Base-by-base conservation (phyloP, 768 basidiomycete species). In the Boletus speciosus region DNA sequence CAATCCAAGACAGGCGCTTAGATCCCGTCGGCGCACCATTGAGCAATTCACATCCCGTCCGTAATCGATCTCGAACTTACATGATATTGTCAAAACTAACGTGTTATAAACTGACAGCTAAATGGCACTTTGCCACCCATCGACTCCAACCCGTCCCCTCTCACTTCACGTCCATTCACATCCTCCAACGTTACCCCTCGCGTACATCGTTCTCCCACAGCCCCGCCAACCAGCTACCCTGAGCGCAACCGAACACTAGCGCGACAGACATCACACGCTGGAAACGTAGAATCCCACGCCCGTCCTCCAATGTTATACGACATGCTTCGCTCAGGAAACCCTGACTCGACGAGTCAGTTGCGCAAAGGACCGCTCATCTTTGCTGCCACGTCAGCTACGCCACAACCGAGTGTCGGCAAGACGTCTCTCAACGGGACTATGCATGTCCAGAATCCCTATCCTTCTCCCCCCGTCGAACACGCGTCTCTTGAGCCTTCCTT, bases 281-380 rank as follows among this genome's bases (percentile, higher is more conserved):
- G 6, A 12, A 37, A 46, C 27, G 7, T 34, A 15, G 46, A 57
- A 1, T 21, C 42, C 8, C 34, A 49, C 36, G 4, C 54, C 16
- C 55, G 10, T 5, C 15, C 53, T 0, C 57, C 66, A 2, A 55
- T 65, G 65, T 23, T 57, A 11, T 65, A 50, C 29, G 66, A 68
- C 58, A 36, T 62, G 12, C 51, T 65, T 14, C 60, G 65, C 42
- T 56, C 63, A 1, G 62, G 56, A 31, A 49, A 54, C 32, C 1
- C 57, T 5, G 67, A 51, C 49, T 59, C 34, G 50, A 43, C 40
- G 48, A 6, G 59, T 56, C 57, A 65, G 4, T 42, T 68, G 6
- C 74, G 72, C 52, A 80, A 78, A 19, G 81, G 80, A 21, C 84
- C 86, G 1, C 73, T 83, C 23, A 88, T 88, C 32, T 88, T 88